A percentile compares a stretch with the other conserved stretches of the same genome.
Evolutionary conservation across 345 rosid genomes (phyloP).

Genomic region (Tarenaya hassleriana): DNA sequence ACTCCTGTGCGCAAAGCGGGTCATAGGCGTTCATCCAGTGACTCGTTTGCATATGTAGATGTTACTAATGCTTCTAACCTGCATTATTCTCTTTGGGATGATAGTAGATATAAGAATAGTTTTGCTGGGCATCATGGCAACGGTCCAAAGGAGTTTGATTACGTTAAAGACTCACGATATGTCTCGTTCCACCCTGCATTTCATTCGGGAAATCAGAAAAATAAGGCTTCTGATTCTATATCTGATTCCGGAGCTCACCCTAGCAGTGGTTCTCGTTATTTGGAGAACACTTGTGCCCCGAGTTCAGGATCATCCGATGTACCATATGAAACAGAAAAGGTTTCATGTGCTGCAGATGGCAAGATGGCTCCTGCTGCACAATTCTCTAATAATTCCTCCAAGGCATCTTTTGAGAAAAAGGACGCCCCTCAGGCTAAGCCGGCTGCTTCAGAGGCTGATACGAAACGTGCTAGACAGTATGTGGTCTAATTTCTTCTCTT

Average conservation of each 20-base stretch:
- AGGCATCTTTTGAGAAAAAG: constrained; percentile 35
- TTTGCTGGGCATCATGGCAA: constrained; percentile 45
- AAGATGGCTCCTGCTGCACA: constrained; percentile 40
- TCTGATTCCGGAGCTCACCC: constrained; percentile 33
- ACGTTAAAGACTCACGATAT: constrained; percentile 38
- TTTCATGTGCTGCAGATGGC: constrained; percentile 36
- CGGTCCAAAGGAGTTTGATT: constrained; percentile 55
- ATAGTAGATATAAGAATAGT: constrained; percentile 40
- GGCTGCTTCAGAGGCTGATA: constrained; percentile 48
- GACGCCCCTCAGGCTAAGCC: constrained; percentile 25
- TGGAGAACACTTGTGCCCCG: constrained; percentile 40
- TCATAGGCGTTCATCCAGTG: constrained; percentile 92
- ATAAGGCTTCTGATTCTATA: constrained; percentile 46
- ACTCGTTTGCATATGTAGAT: constrained; percentile 77
- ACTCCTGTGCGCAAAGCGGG: constrained; percentile 76
- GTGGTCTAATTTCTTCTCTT: constrained; percentile 21
- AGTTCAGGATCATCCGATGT: constrained; percentile 39
- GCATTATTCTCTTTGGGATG: constrained; percentile 44
- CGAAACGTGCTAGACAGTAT: constrained; percentile 81
- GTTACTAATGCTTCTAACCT: constrained; percentile 39
- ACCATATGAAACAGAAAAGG: constrained; percentile 41
- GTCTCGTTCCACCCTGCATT: constrained; percentile 37
- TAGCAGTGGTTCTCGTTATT: constrained; percentile 34
- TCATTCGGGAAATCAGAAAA: constrained; percentile 42
- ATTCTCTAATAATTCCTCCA: constrained; percentile 36